A percentile compares a stretch with the other conserved stretches of the same genome.
These are phyloP conservation scores for Astragalus glycyphyllos DNA, from an alignment of 306 rosid genomes.

Conservation along the genomic window DNA sequence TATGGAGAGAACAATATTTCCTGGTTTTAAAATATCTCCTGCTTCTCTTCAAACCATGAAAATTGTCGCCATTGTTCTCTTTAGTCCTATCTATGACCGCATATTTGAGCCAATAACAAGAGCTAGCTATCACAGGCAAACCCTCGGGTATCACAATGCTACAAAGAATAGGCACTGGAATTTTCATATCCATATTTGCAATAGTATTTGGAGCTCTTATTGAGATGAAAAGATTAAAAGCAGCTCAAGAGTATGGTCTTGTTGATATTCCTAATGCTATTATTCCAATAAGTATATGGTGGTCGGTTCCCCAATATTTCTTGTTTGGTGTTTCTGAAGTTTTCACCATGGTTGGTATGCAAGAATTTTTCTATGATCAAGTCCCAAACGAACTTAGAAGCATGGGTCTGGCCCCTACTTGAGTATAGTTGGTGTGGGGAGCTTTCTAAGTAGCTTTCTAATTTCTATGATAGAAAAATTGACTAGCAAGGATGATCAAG, in stretches of 20 bases:
- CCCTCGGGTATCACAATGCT: slow-evolving; percentile 75
- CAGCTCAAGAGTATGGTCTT: slow-evolving; percentile 58
- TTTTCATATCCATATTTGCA: slow-evolving; percentile 49
- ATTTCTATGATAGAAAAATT: slow-evolving; percentile 50
- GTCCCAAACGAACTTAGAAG: slow-evolving; percentile 71
- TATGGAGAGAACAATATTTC: slow-evolving; percentile 55
- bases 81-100: slow-evolving; percentile 63
- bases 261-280: slow-evolving; percentile 59
- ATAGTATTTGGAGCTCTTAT: slow-evolving; percentile 60
- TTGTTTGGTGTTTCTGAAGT: slow-evolving; percentile 60
- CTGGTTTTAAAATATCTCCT: slow-evolving; percentile 56
- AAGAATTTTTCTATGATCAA: slow-evolving; percentile 84
- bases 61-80: slow-evolving; percentile 40
- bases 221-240: slow-evolving; percentile 67
- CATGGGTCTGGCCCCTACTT: slow-evolving; percentile 69
- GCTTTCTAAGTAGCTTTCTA: slow-evolving; percentile 67
- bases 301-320: slow-evolving; percentile 73
- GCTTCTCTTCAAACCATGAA: slow-evolving; percentile 66
- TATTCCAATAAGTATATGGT: slow-evolving; percentile 76
- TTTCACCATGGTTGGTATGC: slow-evolving; percentile 75
- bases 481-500: slow-evolving; percentile 43
- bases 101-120: slow-evolving; percentile 60
- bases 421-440: slow-evolving; percentile 71
- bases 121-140: slow-evolving; percentile 55
- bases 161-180: slow-evolving; percentile 75